These are phyloP conservation scores for Xylariaceae sp. DNA, from an alignment of 2,329 filamentous ascomycete genomes.

Conservation along the genomic window DNA sequence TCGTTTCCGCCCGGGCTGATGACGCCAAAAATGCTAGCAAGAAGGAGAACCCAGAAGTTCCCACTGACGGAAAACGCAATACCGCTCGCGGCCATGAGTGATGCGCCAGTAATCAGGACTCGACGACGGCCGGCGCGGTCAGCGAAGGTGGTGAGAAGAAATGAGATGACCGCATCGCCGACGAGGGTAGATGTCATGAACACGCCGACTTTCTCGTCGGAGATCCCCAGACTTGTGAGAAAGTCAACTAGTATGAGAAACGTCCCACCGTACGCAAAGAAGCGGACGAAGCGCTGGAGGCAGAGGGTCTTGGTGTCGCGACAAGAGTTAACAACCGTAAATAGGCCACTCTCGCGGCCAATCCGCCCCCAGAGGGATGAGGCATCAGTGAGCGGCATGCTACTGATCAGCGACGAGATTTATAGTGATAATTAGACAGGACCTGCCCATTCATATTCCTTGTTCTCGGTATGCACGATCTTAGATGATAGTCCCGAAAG, in stretches of 20 bases:
- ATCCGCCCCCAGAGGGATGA: no score
- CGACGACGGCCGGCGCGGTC: slow-evolving; percentile 53
- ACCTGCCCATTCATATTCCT: no score
- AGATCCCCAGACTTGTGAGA: slow-evolving; percentile 46
- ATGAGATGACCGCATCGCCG: slow-evolving; percentile 57
- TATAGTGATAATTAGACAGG: no score
- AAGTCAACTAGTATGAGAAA: slow-evolving; percentile 56
- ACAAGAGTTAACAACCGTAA: no score
- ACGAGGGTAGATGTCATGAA: slow-evolving; percentile 64
- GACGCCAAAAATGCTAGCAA: slow-evolving; percentile 56
- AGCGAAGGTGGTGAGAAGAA: slow-evolving; percentile 55
- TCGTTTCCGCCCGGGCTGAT: slow-evolving; percentile 62
- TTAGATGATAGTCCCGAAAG: no score
- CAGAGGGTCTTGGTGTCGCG: slow-evolving; percentile 55
- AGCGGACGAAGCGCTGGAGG: slow-evolving; percentile 55
- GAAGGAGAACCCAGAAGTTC: slow-evolving; percentile 56
- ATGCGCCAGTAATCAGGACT: slow-evolving; percentile 51
- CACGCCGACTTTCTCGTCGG: slow-evolving; percentile 51
- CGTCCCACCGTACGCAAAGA: slow-evolving; percentile 59
- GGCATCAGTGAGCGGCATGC: no score
- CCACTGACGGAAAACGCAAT: slow-evolving; percentile 48
- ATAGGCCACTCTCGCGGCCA: no score
- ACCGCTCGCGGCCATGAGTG: slow-evolving; percentile 54
- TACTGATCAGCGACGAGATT: no score
- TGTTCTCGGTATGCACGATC: no score